Base-by-base conservation (phyloP, 1,284 basidiomycete genomes). In the Phellopilus nigrolimitatus region DNA sequence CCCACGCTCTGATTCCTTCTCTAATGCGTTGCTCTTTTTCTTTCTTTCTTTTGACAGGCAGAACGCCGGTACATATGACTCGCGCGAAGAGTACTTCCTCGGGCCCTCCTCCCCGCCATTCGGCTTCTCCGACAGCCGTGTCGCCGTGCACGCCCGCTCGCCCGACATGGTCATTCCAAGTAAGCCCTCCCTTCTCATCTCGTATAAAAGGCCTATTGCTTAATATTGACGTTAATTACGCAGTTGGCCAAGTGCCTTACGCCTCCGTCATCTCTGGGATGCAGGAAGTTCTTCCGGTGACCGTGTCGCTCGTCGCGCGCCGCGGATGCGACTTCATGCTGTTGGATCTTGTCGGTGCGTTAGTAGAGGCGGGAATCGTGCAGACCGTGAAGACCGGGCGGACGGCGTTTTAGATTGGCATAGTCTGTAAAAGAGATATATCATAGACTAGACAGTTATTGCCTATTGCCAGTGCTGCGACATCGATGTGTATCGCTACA, bases 241-340 rank as follows among this genome's bases (percentile, higher is more conserved):
- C 30, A 66, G 65, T 74, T 37, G 70, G 70, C 3, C 68, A 74
- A 52, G 59, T 67, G 1, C 58, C 71, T 2, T 74, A 66, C 62
- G 62, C 66, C 44, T 72, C 71, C 10, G 70, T 64, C 9, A 68
- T 74, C 57, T 67, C 64, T 2, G 64, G 66, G 21, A 61, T 64
- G 30, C 63, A 61, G 22, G 71, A 74, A 57, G 65, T 66, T 44
- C 60, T 73, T 8, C 71, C 72, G 0, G 68, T 74, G 19, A 68
- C 69, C 0, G 55, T 72, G 33, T 66, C 66, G 47, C 65, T 74
- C 51, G 60, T 68, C 19, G 65, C 70, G 9, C 64, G 66, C 5
- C 65, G 65, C 28, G 65, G 64, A 12, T 74, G 72, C 52, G 71
- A 73, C 39, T 65, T 71, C 39, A 64, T 72, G 57, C 57, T 74